Conservation (phyloP, 2,329 filamentous ascomycete genomes). For the Talaromyces sp. region DNA sequence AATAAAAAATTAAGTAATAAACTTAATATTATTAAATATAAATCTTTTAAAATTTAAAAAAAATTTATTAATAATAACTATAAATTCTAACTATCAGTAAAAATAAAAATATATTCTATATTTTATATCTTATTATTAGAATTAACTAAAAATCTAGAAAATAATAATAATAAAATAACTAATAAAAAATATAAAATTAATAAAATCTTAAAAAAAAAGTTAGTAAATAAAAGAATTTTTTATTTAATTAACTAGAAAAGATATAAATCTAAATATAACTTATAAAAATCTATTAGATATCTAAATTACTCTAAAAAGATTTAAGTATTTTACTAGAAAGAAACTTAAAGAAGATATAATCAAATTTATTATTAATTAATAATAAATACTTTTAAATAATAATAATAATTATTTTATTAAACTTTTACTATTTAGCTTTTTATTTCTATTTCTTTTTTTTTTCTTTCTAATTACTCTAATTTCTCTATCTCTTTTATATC, state of each 20-base stretch:
- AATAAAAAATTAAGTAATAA: background rate
- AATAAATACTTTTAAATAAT: background rate
- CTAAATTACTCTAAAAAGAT: no score
- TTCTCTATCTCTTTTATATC: background rate
- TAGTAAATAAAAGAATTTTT: background rate
- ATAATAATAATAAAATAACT: background rate
- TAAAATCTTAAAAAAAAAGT: background rate
- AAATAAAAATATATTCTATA: background rate
- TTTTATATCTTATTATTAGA: background rate
- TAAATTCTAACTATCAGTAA: background rate
- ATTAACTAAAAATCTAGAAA: background rate
- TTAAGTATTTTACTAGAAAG: no score
- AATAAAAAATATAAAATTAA: background rate
- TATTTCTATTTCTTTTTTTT: background rate
- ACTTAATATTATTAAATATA: background rate
- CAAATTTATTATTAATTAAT: no score
- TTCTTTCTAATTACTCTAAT: background rate
- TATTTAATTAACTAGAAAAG: no score
- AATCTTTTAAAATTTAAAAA: background rate
- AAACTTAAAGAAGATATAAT: no score
- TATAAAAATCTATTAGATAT: no score
- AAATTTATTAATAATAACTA: background rate
- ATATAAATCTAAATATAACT: no score
- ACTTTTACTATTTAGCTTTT: background rate
- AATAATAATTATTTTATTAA: background rate